Evolutionary conservation across 1,139 yeast species (phyloP).

Genomic region (Sugiyamaella paludigena): DNA sequence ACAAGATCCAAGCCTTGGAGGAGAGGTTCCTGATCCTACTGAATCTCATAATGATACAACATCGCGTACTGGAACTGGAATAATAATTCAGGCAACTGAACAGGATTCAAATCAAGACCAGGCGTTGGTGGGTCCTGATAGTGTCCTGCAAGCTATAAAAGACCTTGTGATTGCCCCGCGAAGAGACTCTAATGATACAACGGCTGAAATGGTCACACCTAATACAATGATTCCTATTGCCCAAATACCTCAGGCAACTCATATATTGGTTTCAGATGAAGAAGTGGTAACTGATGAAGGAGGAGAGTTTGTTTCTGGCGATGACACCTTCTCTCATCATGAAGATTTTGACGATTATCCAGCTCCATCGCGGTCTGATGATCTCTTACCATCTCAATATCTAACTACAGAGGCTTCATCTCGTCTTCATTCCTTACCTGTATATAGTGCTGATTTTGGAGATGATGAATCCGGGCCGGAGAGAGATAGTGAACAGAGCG

Average conservation of each 20-base stretch:
- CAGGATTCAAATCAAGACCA: not conserved
- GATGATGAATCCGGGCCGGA: not conserved
- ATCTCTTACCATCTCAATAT: conserved; percentile 6
- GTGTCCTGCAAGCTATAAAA: conserved; percentile 6
- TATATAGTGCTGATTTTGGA: not conserved
- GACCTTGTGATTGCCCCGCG: conserved; percentile 9
- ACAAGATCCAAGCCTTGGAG: not conserved
- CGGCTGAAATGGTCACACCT: not conserved
- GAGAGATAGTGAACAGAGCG: conserved; percentile 26
- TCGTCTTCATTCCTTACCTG: conserved; percentile 4
- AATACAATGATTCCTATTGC: not conserved
- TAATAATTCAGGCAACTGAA: not conserved
- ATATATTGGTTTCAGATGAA: not conserved
- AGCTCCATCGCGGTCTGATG: conserved; percentile 1
- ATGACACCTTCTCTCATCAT: not conserved
- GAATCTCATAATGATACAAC: not conserved
- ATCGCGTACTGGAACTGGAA: not conserved
- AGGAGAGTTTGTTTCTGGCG: conserved; percentile 5
- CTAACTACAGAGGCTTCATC: conserved; percentile 9
- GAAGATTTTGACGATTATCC: not conserved
- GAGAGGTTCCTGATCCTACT: not conserved
- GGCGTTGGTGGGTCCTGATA: conserved; percentile 3
- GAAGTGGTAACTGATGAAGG: conserved; percentile 5
- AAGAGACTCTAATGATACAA: not conserved
- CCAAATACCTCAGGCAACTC: not conserved